These are phyloP conservation scores for Penicillium digitatum DNA, from an alignment of 2,329 filamentous ascomycete genomes.

Conservation along the genomic window DNA sequence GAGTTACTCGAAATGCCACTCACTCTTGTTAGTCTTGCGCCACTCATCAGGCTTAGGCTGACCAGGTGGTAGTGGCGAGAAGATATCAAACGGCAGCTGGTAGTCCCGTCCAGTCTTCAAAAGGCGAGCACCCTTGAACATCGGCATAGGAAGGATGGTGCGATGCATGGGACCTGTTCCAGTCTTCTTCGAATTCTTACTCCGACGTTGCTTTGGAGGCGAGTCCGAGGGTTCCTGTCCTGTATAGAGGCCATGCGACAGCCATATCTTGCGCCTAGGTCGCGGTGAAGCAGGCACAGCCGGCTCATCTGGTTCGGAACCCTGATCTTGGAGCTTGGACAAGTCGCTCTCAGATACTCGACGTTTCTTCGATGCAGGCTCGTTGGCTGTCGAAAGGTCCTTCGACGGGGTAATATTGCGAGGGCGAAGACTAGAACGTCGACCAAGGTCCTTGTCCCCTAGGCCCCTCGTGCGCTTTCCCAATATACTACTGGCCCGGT, in stretches of 20 bases:
- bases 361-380: constrained; percentile 39
- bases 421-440: constrained; percentile 57
- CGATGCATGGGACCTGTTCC: constrained; percentile 28
- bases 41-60: constrained; percentile 92
- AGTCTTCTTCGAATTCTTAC: constrained; percentile 36
- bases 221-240: constrained; percentile 63
- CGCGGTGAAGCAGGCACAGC: constrained; percentile 18
- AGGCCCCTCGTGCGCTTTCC: constrained; percentile 60
- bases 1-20: constrained; percentile 34
- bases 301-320: constrained; percentile 20
- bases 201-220: constrained; percentile 49
- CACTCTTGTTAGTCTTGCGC: constrained; percentile 87
- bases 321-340: constrained; percentile 21
- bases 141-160: constrained; percentile 65
- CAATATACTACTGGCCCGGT: constrained; percentile 51
- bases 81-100: constrained; percentile 84
- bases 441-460: constrained; percentile 55
- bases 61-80: constrained; percentile 76
- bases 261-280: constrained; percentile 65
- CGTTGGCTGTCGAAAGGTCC: constrained; percentile 17
- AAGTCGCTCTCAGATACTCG: constrained; percentile 41
- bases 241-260: constrained; percentile 78
- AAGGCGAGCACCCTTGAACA: constrained; percentile 69
- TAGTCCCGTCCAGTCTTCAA: constrained; percentile 74
- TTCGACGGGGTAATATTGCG: constrained; percentile 31